These are phyloP conservation scores for Centaurea solstitialis DNA, from an alignment of 129 eudicot genomes.

Conservation along the genomic window DNA sequence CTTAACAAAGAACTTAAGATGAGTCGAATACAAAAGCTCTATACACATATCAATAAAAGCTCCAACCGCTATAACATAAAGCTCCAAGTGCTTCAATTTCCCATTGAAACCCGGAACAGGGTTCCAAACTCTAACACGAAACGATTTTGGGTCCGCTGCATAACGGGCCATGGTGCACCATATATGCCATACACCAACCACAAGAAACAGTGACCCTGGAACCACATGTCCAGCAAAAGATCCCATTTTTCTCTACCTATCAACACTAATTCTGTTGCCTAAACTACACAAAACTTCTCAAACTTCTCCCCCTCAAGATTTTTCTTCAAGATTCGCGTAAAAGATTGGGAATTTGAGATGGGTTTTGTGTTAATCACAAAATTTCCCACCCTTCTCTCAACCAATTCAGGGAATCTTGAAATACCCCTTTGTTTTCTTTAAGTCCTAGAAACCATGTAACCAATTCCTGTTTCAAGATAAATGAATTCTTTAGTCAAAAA, in stretches of 20 bases:
- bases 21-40: slow-evolving; percentile 88
- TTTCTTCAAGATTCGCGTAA: slow-evolving; percentile 5
- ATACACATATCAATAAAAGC: slow-evolving; percentile 85
- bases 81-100: slow-evolving; percentile 75
- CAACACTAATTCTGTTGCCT: slow-evolving; percentile 9
- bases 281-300: not conserved
- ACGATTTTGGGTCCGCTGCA: slow-evolving; percentile 54
- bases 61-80: slow-evolving; percentile 72
- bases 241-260: slow-evolving; percentile 57
- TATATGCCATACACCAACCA: slow-evolving; percentile 88
- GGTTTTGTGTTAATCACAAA: not conserved
- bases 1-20: slow-evolving; percentile 67
- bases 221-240: slow-evolving; percentile 89
- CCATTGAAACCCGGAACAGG: slow-evolving; percentile 88
- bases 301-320: not conserved
- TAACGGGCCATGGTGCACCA: slow-evolving; percentile 76
- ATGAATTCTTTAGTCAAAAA: slow-evolving; percentile 16
- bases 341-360: slow-evolving; percentile 7
- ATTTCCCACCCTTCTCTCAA: not conserved
- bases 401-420: not conserved
- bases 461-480: slow-evolving; percentile 40
- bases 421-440: not conserved
- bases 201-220: slow-evolving; percentile 90
- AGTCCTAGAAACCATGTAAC: slow-evolving; percentile 19
- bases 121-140: slow-evolving; percentile 80